Evolutionary conservation across 2,329 filamentous ascomycete species (phyloP), one percentile per base, ranked within the genome.

Genomic region (Sporothrix curviconia): DNA sequence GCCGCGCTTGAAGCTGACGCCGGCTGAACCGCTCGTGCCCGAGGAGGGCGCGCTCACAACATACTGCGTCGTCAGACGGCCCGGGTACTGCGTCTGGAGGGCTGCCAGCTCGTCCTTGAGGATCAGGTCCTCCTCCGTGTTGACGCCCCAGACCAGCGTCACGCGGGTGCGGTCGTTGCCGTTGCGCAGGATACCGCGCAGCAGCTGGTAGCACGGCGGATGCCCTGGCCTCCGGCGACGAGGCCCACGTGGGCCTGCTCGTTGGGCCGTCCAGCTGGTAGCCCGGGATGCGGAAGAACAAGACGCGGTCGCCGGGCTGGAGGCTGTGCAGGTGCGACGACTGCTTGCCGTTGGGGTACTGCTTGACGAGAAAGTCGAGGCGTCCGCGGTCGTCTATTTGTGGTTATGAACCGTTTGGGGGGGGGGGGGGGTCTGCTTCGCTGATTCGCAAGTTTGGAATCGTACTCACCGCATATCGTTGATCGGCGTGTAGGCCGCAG

Each of bases 151-250:
- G 0, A 90, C 72, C 1, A 90, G 75, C 0, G 80, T 83, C 43
- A 89, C 74, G 55, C 76, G 76, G 1, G 86, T 89, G 59, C 72
- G 74, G 63, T 89, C 86, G 1, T 75, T 69, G 0, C 83, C 77
- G 64, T 88, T 81, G 44, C 72, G 69, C n/a, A 87, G 72, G 57
- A 87, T 85, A 2, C 81, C 81, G 50, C 76, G 79, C 2, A 80
- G 74, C 2, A 88, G 77, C 66, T 87, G 83, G 66, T 82, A 88
- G 62, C 86, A 78, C 0, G 87, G 86, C 0, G 86, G 62, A 90
- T 87, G 17, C 87, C 87, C 0, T 84, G 85, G 12, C 87, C 86
- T 44, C 87, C 86, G 0, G 86, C 86, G 43, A 90, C 79, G 39
- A 89, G 74, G 3, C 81, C 79, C n/a, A 90, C 69, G 60, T 80